phyloP scores from a whole-genome alignment of 768 basidiomycete species.

The Pisolithus albus region DNA sequence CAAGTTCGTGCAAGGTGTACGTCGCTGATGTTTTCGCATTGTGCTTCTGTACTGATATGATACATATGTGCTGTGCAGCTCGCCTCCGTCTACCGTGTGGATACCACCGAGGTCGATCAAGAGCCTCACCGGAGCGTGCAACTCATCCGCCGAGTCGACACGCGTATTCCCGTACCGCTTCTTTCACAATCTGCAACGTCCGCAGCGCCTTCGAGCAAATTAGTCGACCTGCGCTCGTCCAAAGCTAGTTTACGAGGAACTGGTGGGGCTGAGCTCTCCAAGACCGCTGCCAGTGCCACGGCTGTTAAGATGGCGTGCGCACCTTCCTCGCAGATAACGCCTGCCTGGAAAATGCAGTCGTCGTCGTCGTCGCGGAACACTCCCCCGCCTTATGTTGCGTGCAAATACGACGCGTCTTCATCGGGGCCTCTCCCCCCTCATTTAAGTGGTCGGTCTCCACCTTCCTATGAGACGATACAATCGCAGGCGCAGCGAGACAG shows the following conservation, averaged over 20 bases:
- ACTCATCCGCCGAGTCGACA: slow-evolving; percentile 74
- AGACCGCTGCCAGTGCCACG: neutral
- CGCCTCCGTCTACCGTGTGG: slow-evolving; percentile 73
- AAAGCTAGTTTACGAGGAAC: slow-evolving; percentile 9
- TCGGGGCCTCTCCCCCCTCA: neutral
- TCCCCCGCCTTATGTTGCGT: slow-evolving; percentile 4
- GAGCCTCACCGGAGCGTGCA: slow-evolving; percentile 86
- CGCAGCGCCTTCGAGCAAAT: slow-evolving; percentile 41
- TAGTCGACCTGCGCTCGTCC: slow-evolving; percentile 45
- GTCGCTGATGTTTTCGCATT: slow-evolving; percentile 17
- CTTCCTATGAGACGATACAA: slow-evolving; percentile 15
- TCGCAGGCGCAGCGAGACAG: slow-evolving; percentile 12
- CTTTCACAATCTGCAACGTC: slow-evolving; percentile 40
- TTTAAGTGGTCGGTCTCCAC: neutral
- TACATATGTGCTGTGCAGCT: slow-evolving; percentile 36
- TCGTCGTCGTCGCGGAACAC: neutral
- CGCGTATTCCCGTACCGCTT: slow-evolving; percentile 65
- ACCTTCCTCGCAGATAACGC: neutral
- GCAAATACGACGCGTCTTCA: neutral
- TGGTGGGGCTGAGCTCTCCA: neutral
- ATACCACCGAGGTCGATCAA: slow-evolving; percentile 82
- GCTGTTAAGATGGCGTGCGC: slow-evolving; percentile 9
- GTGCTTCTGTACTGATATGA: neutral
- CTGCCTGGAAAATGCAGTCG: neutral
- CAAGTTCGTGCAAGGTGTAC: slow-evolving; percentile 74